Percentiles rank a stretch among this genome's conserved stretches.
phyloP scores from a whole-genome alignment of 2,329 filamentous ascomycete genomes.

The Plenodomus biglobosus region DNA sequence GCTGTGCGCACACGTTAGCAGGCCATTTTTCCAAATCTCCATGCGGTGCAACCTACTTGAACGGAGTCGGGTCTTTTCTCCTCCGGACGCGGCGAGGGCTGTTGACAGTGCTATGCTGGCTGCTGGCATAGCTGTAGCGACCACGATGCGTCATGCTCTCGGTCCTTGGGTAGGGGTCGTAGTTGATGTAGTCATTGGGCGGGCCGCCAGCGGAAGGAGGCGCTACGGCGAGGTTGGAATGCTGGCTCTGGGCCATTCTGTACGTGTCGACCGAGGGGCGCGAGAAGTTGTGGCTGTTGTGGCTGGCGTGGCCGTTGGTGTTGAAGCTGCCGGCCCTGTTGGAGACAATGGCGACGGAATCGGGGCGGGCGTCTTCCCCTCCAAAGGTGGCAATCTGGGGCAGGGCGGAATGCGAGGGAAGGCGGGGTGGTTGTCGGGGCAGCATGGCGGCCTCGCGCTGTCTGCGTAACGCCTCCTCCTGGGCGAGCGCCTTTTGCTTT shows the following conservation, averaged over 20 bases:
- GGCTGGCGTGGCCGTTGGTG: constrained; percentile 26
- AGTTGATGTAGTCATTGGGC: constrained; percentile 53
- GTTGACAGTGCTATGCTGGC: constrained; percentile 86
- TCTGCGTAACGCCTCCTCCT: constrained; percentile 57
- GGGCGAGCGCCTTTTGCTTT: constrained; percentile 54
- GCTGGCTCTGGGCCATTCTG: constrained; percentile 40
- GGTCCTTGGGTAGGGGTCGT: constrained; percentile 77
- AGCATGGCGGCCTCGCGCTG: constrained; percentile 59
- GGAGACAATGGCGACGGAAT: constrained; percentile 64
- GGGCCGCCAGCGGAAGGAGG: constrained; percentile 57
- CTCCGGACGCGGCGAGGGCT: constrained; percentile 87
- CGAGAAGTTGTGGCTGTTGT: constrained; percentile 40
- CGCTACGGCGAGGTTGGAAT: constrained; percentile 17
- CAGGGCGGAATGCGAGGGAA: constrained; percentile 53
- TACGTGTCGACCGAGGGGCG: constrained; percentile 41
- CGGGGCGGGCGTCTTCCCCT: constrained; percentile 63
- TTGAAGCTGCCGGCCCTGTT: constrained; percentile 52
- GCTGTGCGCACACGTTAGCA: constrained; percentile 53
- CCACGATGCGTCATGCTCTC: constrained; percentile 97
- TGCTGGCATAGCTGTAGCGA: constrained; percentile 94
- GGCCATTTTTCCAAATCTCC: not conserved
- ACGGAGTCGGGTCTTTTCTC: constrained; percentile 95
- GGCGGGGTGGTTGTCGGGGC: constrained; percentile 61
- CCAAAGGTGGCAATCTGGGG: constrained; percentile 60
- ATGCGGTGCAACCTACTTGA: constrained; percentile 74